A percentile compares a stretch with the other conserved stretches of the same genome.
phyloP scores from a whole-genome alignment of 176 grass and related monocot species.

The Carex cristatella region DNA sequence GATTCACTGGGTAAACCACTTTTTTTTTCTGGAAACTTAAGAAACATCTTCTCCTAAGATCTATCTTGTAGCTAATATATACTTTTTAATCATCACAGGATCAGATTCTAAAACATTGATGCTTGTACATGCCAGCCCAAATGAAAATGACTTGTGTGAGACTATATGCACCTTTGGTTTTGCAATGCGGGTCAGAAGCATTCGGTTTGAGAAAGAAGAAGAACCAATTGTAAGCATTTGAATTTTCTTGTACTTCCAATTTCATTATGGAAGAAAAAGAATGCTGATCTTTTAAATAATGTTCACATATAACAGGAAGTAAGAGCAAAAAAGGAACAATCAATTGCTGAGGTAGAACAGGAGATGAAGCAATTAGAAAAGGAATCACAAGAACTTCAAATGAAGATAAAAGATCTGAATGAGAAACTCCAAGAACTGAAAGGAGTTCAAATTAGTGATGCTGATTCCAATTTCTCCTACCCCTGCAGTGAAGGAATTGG shows the following conservation, averaged over 20 bases:
- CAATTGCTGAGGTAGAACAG: slow-evolving; percentile 39
- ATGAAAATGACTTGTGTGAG: slow-evolving; percentile 85
- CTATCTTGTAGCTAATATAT: slow-evolving; percentile 27
- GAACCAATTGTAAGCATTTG: slow-evolving; percentile 53
- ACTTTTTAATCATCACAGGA: slow-evolving; percentile 43
- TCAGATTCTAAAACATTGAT: slow-evolving; percentile 93
- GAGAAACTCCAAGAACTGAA: slow-evolving; percentile 41
- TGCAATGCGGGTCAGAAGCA: slow-evolving; percentile 79
- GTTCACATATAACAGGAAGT: slow-evolving; percentile 43
- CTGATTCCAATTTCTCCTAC: slow-evolving; percentile 28
- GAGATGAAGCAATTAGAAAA: slow-evolving; percentile 59
- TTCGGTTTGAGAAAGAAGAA: slow-evolving; percentile 70
- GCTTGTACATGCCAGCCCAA: slow-evolving; percentile 90
- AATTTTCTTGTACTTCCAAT: slow-evolving; percentile 6
- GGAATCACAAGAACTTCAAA: slow-evolving; percentile 65
- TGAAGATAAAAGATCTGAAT: slow-evolving; percentile 51
- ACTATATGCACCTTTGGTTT: slow-evolving; percentile 90
- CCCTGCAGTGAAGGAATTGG: slow-evolving; percentile 41
- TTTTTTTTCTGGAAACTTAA: slow-evolving; percentile 1
- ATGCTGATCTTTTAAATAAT: not conserved
- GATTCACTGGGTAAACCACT: slow-evolving; percentile 84
- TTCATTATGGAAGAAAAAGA: not conserved
- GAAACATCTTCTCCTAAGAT: not conserved
- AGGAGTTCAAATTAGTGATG: slow-evolving; percentile 27
- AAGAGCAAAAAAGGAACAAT: slow-evolving; percentile 53